Percentiles rank a stretch among this genome's conserved stretches.
phyloP scores from a whole-genome alignment of 345 rosid genomes.

The Eucalyptus sp. region DNA sequence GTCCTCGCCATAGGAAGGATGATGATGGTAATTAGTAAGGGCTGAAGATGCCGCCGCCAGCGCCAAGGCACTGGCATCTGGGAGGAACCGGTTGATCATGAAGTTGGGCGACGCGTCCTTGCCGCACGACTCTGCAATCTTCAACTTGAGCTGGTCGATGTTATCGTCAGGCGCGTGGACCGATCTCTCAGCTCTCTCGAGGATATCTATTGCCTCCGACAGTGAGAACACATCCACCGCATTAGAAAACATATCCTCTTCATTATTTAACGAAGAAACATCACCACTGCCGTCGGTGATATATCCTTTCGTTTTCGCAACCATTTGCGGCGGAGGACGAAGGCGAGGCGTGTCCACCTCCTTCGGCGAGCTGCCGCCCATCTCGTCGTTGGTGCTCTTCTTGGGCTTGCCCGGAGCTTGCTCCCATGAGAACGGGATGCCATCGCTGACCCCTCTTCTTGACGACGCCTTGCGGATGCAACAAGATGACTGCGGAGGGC shows the following conservation, averaged over 20 bases:
- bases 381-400: not conserved
- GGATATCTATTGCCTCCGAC: conserved; percentile 77
- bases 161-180: not conserved
- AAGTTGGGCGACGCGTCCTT: conserved; percentile 36
- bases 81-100: conserved; percentile 72
- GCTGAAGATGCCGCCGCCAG: conserved; percentile 43
- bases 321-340: conserved; percentile 43
- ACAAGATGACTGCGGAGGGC: conserved; percentile 1
- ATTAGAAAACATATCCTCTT: conserved; percentile 26
- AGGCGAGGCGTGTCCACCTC: conserved; percentile 38
- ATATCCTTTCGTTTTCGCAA: not conserved
- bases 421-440: conserved; percentile 89
- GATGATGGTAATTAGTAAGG: not conserved
- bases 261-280: conserved; percentile 4
- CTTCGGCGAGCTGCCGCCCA: not conserved
- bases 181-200: conserved; percentile 29
- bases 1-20: not conserved
- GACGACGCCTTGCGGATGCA: not conserved
- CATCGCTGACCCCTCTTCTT: not conserved
- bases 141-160: conserved; percentile 2
- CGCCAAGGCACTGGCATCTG: conserved; percentile 69
- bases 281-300: not conserved
- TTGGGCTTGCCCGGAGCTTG: conserved; percentile 74
- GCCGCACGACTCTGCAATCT: conserved; percentile 14
- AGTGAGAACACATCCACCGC: conserved; percentile 52